Evolutionary conservation across 441 rosid species (phyloP).

Genomic region (Mallotus repandus): DNA sequence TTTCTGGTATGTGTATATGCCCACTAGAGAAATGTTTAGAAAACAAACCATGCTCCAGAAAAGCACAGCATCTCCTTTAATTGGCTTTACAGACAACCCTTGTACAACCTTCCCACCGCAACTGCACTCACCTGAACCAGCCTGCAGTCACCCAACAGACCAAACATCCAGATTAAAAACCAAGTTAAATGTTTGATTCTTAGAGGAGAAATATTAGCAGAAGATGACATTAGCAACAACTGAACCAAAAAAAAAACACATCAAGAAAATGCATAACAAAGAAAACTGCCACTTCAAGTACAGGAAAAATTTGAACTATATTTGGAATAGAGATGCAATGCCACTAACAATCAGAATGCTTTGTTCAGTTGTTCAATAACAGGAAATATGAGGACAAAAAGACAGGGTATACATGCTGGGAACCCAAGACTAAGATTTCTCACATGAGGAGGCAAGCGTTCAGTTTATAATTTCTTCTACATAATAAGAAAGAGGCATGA

Average conservation of each 20-base stretch:
- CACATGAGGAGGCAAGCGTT: neutral
- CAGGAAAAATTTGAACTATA: neutral
- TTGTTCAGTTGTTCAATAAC: neutral
- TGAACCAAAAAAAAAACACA: neutral
- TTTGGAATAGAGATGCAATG: neutral
- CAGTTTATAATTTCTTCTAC: neutral
- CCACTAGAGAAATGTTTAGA: neutral
- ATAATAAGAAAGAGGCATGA: neutral
- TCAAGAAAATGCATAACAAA: neutral
- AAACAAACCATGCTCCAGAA: slow-evolving; percentile 99
- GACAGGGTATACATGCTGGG: neutral
- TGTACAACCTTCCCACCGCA: slow-evolving; percentile 82
- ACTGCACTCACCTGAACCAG: slow-evolving; percentile 76
- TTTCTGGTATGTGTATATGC: neutral
- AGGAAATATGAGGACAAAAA: neutral
- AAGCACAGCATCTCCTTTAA: slow-evolving; percentile 85
- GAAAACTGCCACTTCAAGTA: too few species aligned
- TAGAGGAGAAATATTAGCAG: neutral
- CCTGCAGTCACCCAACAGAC: slow-evolving; percentile 47
- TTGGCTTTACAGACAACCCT: slow-evolving; percentile 83
- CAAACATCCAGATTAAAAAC: neutral
- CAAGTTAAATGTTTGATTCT: neutral
- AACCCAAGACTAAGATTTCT: neutral
- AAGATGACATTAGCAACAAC: neutral
- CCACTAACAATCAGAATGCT: neutral